A percentile compares a stretch with the other conserved stretches of the same genome.
Evolutionary conservation across 768 basidiomycete species (phyloP).

Genomic region (Multifurca ochricompacta): DNA sequence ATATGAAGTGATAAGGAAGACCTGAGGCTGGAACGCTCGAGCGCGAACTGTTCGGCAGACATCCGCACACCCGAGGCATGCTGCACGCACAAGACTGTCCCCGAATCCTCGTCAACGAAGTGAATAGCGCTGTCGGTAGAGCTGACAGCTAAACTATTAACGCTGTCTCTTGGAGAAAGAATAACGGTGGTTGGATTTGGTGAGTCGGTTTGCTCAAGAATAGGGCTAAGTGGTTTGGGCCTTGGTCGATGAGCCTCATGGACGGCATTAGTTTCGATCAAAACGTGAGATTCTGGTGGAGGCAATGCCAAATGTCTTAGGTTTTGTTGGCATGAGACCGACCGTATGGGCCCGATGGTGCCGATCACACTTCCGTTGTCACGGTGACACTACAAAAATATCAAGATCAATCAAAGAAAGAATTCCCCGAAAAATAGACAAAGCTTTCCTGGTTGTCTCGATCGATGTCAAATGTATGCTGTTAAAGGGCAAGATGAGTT

Average conservation of each 20-base stretch:
- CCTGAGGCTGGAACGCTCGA: background rate
- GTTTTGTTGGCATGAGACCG: background rate
- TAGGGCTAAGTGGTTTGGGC: constrained; percentile 5
- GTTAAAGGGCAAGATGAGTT: background rate
- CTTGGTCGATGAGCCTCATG: background rate
- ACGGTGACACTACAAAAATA: background rate
- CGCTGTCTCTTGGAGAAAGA: constrained; percentile 8
- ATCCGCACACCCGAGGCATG: constrained; percentile 6
- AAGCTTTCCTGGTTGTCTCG: background rate
- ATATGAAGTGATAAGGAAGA: constrained; percentile 17
- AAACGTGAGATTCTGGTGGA: background rate
- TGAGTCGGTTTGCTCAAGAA: constrained; percentile 10
- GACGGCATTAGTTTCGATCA: background rate
- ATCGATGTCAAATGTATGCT: background rate
- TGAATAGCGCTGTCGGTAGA: constrained; percentile 7
- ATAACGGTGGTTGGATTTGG: background rate
- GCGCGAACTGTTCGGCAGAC: background rate
- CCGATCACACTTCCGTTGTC: background rate
- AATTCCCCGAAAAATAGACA: background rate
- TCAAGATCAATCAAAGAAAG: background rate
- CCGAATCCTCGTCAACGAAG: constrained; percentile 23
- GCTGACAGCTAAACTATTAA: constrained; percentile 7
- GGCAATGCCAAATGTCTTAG: background rate
- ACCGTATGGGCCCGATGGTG: background rate
- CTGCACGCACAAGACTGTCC: constrained; percentile 21